Evolutionary conservation across 345 rosid genomes (phyloP).

Genomic region (Citropsis articulata): DNA sequence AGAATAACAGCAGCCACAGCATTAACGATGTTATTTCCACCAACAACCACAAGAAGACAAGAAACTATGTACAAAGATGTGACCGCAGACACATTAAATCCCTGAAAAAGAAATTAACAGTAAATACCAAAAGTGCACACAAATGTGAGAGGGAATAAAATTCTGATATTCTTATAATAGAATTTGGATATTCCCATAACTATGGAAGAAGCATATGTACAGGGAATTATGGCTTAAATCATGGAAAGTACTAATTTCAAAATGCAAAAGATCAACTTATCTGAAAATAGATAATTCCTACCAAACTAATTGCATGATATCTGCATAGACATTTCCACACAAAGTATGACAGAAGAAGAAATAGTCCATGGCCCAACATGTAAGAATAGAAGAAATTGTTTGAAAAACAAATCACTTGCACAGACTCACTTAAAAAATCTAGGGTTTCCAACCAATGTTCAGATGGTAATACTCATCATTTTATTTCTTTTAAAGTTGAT

Average conservation of each 20-base stretch:
- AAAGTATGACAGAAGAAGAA: not conserved
- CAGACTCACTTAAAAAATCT: not conserved
- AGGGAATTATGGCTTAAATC: no score
- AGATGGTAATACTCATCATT: not conserved
- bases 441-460: not conserved
- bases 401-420: not conserved
- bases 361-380: not conserved
- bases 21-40: constrained; percentile 42
- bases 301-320: no score
- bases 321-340: not conserved
- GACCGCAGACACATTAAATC: constrained; percentile 36
- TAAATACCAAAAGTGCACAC: not conserved
- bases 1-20: constrained; percentile 39
- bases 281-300: no score
- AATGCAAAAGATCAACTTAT: no score
- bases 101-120: constrained; percentile 36
- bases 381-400: not conserved
- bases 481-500: not conserved
- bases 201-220: no score
- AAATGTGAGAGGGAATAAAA: not conserved
- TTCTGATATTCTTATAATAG: no score
- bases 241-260: no score
- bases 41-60: constrained; percentile 60
- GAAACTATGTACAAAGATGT: constrained; percentile 57
- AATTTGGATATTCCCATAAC: no score